Evolutionary conservation across 768 basidiomycete genomes (phyloP).

Genomic region (Pleurotus ostreatus): DNA sequence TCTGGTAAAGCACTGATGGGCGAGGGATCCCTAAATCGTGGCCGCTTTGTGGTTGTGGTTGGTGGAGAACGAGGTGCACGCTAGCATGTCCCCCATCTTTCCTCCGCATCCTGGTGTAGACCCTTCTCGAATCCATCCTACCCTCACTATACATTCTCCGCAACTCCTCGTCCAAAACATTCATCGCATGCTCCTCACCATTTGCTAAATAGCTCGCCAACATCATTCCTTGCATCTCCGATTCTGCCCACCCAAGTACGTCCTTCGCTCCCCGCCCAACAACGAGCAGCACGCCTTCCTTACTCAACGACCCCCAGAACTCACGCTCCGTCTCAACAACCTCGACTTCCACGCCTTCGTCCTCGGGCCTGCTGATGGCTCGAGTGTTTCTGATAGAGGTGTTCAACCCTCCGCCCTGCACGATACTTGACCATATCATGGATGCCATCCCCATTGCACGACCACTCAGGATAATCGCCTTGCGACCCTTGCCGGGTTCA

Average conservation of each 20-base stretch:
- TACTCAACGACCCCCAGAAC: conserved; percentile 55
- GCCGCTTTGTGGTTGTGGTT: background rate
- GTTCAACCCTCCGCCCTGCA: conserved; percentile 44
- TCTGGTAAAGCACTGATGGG: conserved; percentile 34
- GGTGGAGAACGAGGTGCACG: conserved; percentile 23
- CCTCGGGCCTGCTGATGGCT: conserved; percentile 5
- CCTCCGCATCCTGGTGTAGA: conserved; percentile 33
- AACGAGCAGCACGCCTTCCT: conserved; percentile 44
- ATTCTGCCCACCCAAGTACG: conserved; percentile 60
- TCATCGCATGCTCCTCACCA: conserved; percentile 21
- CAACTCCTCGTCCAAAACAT: conserved; percentile 16
- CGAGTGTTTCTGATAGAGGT: conserved; percentile 8
- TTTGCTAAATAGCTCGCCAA: conserved; percentile 33
- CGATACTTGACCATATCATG: conserved; percentile 58
- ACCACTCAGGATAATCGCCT: conserved; percentile 89
- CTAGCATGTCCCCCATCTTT: conserved; percentile 29
- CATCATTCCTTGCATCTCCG: conserved; percentile 48
- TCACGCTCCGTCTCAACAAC: conserved; percentile 18
- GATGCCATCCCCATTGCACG: conserved; percentile 65
- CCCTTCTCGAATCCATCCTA: conserved; percentile 16
- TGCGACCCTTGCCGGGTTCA: conserved; percentile 91
- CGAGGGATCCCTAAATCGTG: conserved; percentile 23
- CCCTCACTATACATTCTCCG: conserved; percentile 19
- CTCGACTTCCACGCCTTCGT: background rate
- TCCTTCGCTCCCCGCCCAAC: conserved; percentile 49